Conservation (phyloP, 78 protist genomes). For the Dictyostelium brefeldianum region DNA sequence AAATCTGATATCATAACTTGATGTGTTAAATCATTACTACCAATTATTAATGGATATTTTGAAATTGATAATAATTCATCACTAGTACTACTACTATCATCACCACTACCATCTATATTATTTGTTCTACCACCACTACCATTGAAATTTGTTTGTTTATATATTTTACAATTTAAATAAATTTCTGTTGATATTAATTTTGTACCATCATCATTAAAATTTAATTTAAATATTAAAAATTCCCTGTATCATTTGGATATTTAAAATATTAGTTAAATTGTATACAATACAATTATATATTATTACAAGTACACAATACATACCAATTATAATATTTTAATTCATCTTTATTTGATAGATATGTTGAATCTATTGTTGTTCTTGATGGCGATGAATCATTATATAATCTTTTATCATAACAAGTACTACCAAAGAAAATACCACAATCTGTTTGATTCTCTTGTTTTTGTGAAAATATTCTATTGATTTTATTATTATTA, state of each 20-base stretch:
- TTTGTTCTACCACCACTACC: background rate
- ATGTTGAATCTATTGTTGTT: background rate
- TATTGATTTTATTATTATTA: background rate
- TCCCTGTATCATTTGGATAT: too few species aligned
- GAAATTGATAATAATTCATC: background rate
- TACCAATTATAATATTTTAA: slow-evolving; percentile 17
- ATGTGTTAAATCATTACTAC: background rate
- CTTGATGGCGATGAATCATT: background rate
- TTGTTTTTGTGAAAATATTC: slow-evolving; percentile 9
- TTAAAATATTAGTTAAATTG: too few species aligned
- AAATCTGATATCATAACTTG: background rate
- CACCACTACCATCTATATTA: too few species aligned
- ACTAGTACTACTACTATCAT: background rate
- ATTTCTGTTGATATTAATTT: slow-evolving; percentile 3
- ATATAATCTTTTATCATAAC: background rate
- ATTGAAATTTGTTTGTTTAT: background rate
- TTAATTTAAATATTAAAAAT: slow-evolving; percentile 6
- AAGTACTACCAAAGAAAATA: background rate
- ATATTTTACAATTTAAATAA: slow-evolving; percentile 11
- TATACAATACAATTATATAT: too few species aligned
- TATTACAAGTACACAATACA: too few species aligned
- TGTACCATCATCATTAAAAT: background rate
- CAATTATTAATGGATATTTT: background rate
- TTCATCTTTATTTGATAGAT: background rate
- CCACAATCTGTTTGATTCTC: background rate